Base-by-base conservation (phyloP, 192 early-diverging fungal species). In the Glomus cerebriforme region DNA sequence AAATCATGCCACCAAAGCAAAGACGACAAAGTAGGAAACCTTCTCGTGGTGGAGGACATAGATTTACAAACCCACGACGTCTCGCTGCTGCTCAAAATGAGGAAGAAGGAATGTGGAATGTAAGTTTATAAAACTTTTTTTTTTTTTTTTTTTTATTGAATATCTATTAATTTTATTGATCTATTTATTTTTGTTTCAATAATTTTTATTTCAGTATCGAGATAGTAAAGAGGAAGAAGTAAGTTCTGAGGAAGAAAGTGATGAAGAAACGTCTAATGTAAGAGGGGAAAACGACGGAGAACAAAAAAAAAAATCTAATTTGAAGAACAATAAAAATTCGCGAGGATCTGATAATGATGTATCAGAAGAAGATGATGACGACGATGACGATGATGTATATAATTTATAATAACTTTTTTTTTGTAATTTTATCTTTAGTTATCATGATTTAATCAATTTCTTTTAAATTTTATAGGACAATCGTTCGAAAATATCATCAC, bases 31-130 rank as follows among this genome's bases (percentile, higher is more conserved):
- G 47, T 10, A 49, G 63, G 43, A 66, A 66, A 31, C 64, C 45
- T 27, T 9, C 45, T 22, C 75, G 75, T 24, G 75, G 75, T 27
- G 75, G 75, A 3, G 75, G 75, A 17, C 75, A 66, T 62, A 39
- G 32, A 6, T 77, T 77, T 65, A 54, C 75, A 32, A 32, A 58
- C 15, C 54, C 75, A 26, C 59, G 60, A 22, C 62, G 26, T 8
- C 63, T 64, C 7, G 39, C 74, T n/a, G 26, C 58, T 17, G 58
- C 34, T 37, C 60, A 77, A 49, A 35, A 59, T 19, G 75, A 66
- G 32, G 75, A 77, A 15, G n/a, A 26, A 35, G 75, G 17, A 64
- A 49, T 47, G 75, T 77, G 75, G 75, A 39, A 3, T 13, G 75
- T 63, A 37, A 54, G 59, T 63, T 59, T 45, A 7, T 59, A 2